These are phyloP conservation scores for Paramecium biaurelia DNA, from an alignment of 73 alveolate genomes.

Conservation along the genomic window DNA sequence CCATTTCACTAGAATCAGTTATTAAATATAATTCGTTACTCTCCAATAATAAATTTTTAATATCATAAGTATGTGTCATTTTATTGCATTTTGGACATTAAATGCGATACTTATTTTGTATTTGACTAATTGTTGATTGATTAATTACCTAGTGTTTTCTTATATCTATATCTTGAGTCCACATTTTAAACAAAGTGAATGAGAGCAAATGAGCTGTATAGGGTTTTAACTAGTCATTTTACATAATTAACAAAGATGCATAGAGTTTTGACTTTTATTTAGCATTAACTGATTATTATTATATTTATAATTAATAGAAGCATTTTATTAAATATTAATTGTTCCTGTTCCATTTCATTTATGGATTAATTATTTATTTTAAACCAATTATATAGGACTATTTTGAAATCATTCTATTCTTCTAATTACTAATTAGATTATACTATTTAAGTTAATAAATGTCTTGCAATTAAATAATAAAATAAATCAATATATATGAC, in stretches of 20 bases:
- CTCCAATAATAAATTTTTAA: not conserved
- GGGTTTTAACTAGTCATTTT: not conserved
- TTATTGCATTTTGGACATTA: constrained; percentile 26
- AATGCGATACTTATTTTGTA: constrained; percentile 21
- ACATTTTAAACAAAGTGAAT: constrained; percentile 20
- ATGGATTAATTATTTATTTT: too few relatives aligned
- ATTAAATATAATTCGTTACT: constrained; percentile 9
- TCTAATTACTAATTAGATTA: not conserved
- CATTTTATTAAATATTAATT: not conserved
- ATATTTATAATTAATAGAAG: not conserved
- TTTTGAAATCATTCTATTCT: too few relatives aligned
- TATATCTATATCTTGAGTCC: not conserved
- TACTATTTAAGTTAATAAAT: too few relatives aligned
- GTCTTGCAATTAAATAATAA: not conserved
- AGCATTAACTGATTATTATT: constrained; percentile 48
- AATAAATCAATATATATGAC: not conserved
- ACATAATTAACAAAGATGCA: not conserved
- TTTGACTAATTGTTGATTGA: not conserved
- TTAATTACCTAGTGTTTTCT: constrained; percentile 9
- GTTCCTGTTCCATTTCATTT: not conserved
- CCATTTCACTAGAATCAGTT: constrained; percentile 51
- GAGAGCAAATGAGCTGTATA: constrained; percentile 5
- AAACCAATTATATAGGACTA: too few relatives aligned
- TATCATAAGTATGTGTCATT: constrained; percentile 41
- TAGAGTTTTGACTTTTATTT: constrained; percentile 15